Base-by-base conservation (phyloP, 73 alveolate genomes). In the Loxodes magnus region DNA sequence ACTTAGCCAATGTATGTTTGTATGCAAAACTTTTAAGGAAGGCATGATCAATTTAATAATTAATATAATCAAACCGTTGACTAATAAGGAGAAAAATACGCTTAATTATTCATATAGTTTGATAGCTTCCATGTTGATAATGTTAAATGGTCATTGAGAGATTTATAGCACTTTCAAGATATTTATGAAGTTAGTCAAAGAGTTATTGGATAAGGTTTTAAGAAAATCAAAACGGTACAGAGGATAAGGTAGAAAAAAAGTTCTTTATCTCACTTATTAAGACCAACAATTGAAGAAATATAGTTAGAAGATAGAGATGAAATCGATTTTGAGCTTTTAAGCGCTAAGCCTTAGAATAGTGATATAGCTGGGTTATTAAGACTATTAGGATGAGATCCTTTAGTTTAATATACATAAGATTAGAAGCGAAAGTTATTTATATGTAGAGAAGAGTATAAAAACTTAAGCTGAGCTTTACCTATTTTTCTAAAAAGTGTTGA, bases 21-120 rank as follows among this genome's bases (percentile, higher is more conserved):
- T 25, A 64, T 64, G 78, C 52, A 69, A 35, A 76, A 69, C 21
- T 69, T 44, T 35, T 48, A 53, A 41, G 83, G 77, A 23, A 56
- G 36, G 15, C 25, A 43, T 7, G 59, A 67, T 25, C 22, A 35
- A 17, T 6, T 26, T 42, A 46, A 62, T 38, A 43, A 20, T 55
- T 59, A 10, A 27, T 53, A 1, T 16, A 50, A 43, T 17, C 43
- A n/a, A 23, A 44, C 5, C 19, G 52, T n/a, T n/a, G n/a, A n/a
- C n/a, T n/a, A 38, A 12, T 14, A 38, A 14, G 52, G 35, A 12
- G 23, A 12, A 7, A n/a, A n/a, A n/a, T n/a, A n/a, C n/a, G n/a
- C n/a, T n/a, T n/a, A n/a, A n/a, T n/a, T n/a, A n/a, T n/a, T n/a
- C n/a, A n/a, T n/a, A n/a, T n/a, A n/a, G 43, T 1, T 16, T 16